Conservation (phyloP, 164 flowering plant species). For the Nymphaea colorata region DNA sequence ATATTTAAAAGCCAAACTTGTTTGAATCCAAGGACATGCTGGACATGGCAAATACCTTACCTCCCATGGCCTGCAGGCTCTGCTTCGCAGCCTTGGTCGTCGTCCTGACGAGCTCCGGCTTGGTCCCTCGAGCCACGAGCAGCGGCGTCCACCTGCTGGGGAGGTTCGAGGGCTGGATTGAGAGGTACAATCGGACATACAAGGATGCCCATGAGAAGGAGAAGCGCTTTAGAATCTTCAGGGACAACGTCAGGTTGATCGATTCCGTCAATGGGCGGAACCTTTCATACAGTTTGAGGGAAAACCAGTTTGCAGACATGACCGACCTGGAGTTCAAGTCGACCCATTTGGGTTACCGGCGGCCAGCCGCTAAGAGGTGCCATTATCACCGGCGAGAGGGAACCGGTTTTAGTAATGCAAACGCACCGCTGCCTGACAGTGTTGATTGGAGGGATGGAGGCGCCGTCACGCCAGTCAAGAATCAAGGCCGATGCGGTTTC, state of each 20-base stretch:
- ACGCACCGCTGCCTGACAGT: background rate
- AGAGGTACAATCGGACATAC: constrained; percentile 16
- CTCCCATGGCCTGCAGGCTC: constrained; percentile 4
- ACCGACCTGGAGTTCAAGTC: constrained; percentile 17
- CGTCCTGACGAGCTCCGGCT: no score
- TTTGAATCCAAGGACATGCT: no score
- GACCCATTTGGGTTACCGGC: constrained; percentile 8
- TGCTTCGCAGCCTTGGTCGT: background rate
- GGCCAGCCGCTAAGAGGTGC: background rate
- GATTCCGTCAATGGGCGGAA: constrained; percentile 38
- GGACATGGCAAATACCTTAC: no score
- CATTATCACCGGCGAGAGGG: no score
- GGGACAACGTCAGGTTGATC: constrained; percentile 33
- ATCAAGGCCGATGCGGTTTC: constrained; percentile 6
- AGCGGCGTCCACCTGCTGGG: background rate
- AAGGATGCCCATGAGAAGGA: constrained; percentile 19
- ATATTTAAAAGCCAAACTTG: no score
- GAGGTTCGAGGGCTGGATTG: constrained; percentile 39
- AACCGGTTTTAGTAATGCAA: constrained; percentile 1
- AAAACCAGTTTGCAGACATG: constrained; percentile 23
- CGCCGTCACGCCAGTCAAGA: constrained; percentile 7
- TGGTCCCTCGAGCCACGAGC: background rate
- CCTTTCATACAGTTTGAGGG: constrained; percentile 27
- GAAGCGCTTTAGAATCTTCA: constrained; percentile 41
- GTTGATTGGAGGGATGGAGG: constrained; percentile 10